A percentile compares a stretch with the other conserved stretches of the same genome.
Conservation (phyloP, 2,329 filamentous ascomycete genomes). For the Curvularia sp. region DNA sequence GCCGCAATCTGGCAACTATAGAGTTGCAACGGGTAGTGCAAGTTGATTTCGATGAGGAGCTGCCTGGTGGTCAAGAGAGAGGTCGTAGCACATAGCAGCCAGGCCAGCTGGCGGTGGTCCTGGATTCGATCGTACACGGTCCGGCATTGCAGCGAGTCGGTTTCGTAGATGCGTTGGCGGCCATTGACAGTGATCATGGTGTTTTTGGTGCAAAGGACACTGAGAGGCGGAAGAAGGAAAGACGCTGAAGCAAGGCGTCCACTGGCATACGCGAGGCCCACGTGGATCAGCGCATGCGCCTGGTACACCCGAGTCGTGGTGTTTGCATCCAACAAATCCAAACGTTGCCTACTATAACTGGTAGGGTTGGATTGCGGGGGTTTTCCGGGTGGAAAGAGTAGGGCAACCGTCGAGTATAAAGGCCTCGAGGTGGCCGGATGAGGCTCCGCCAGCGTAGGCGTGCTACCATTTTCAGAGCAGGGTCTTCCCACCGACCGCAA, state of each 20-base stretch:
- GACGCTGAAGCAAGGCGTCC: constrained; percentile 1
- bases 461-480: constrained; percentile 1
- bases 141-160: not conserved
- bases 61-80: constrained; percentile 32
- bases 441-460: not conserved
- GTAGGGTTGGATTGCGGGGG: not conserved
- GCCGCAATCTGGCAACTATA: constrained; percentile 23
- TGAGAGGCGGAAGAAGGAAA: constrained; percentile 6
- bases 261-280: not conserved
- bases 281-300: constrained; percentile 6
- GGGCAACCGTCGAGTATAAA: constrained; percentile 2
- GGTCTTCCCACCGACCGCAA: constrained; percentile 2
- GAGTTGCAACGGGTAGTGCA: constrained; percentile 34
- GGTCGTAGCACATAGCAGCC: constrained; percentile 26
- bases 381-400: not conserved
- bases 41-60: constrained; percentile 32
- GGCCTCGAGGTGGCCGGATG: not conserved
- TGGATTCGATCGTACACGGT: constrained; percentile 11
- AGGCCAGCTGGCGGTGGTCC: constrained; percentile 17
- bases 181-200: constrained; percentile 9
- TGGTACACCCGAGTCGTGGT: constrained; percentile 6
- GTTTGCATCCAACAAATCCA: not conserved
- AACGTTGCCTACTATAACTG: not conserved
- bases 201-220: not conserved
- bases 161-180: constrained; percentile 2